phyloP scores from a whole-genome alignment of 2,329 filamentous ascomycete species.

The Aspergillus persii region DNA sequence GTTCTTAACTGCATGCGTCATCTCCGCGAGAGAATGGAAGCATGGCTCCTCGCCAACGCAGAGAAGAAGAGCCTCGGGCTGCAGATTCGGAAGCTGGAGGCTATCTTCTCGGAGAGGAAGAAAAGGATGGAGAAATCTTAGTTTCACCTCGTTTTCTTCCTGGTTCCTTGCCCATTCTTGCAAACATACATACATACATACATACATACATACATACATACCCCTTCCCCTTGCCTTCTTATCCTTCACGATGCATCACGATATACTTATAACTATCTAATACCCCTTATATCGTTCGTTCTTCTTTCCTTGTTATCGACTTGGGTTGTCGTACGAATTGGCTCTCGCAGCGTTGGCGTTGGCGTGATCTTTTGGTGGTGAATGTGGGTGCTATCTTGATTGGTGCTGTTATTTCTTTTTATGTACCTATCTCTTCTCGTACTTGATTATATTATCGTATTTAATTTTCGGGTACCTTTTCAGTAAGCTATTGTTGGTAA shows the following conservation, averaged over 20 bases:
- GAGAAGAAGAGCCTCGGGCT: constrained; percentile 69
- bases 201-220: background rate
- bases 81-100: constrained; percentile 63
- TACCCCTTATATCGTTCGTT: background rate
- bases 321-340: background rate
- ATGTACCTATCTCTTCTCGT: too few species aligned
- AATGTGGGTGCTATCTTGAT: background rate
- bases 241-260: constrained; percentile 9
- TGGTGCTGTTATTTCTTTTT: background rate
- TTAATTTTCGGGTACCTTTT: too few species aligned
- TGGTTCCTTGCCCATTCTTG: background rate
- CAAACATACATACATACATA: background rate
- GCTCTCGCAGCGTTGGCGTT: constrained; percentile 16
- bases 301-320: background rate
- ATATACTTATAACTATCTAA: background rate
- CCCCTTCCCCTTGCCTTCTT: background rate
- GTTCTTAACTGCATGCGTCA: constrained; percentile 66
- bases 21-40: constrained; percentile 77
- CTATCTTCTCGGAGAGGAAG: constrained; percentile 59
- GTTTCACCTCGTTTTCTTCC: background rate
- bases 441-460: too few species aligned
- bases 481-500: too few species aligned
- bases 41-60: constrained; percentile 74
- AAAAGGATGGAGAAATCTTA: constrained; percentile 32
- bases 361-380: background rate